Conservation (phyloP, 2,329 filamentous ascomycete species). For the Fusarium pininemorale region DNA sequence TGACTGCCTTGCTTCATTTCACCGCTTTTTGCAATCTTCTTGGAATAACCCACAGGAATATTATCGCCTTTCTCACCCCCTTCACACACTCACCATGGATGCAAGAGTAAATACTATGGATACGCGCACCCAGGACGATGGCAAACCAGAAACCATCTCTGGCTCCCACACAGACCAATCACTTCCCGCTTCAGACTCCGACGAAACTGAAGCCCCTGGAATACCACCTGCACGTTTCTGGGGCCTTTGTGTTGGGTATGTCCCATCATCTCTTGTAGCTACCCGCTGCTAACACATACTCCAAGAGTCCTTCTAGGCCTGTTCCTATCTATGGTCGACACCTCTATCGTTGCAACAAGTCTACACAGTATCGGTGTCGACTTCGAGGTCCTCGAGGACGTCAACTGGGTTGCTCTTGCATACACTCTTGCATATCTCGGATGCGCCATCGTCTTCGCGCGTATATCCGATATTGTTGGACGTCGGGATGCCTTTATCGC, state of each 20-base stretch:
- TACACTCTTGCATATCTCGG: conserved; percentile 67
- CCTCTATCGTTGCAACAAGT: conserved; percentile 68
- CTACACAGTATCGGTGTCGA: conserved; percentile 64
- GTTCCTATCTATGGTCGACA: conserved; percentile 67
- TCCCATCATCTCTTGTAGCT: background rate
- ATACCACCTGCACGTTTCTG: conserved; percentile 48
- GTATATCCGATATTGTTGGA: conserved; percentile 63
- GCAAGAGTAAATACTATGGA: background rate
- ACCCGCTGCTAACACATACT: background rate
- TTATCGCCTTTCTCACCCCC: background rate
- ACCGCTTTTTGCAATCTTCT: background rate
- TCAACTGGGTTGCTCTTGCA: conserved; percentile 65
- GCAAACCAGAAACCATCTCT: background rate
- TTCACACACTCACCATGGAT: background rate
- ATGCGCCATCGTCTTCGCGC: conserved; percentile 64
- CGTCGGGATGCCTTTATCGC: conserved; percentile 60
- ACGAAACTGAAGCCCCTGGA: conserved; percentile 8
- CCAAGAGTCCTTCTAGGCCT: conserved; percentile 60
- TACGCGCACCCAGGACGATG: background rate
- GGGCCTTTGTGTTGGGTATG: conserved; percentile 47
- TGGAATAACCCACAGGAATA: background rate
- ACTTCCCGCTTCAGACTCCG: background rate
- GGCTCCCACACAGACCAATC: background rate
- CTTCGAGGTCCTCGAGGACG: conserved; percentile 54
- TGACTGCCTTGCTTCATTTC: background rate